These are phyloP conservation scores for Volvox africanus DNA, from an alignment of 139 green algal genomes.

Conservation along the genomic window DNA sequence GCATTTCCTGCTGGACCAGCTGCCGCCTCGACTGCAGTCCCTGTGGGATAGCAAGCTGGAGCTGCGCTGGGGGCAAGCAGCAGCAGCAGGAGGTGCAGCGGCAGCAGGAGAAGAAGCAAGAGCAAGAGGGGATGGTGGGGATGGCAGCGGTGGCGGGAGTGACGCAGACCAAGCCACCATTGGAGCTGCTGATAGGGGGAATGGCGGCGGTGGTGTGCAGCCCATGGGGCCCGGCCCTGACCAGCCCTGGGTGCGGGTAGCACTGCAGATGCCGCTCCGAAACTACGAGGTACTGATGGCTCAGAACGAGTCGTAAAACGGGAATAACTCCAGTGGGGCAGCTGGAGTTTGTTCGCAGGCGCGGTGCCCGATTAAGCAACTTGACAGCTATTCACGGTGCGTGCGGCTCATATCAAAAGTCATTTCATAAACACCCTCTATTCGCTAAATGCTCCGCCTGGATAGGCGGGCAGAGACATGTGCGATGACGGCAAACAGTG, in stretches of 20 bases:
- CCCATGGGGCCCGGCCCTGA: neutral
- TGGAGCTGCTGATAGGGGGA: too few species aligned
- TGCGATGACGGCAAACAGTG: too few species aligned
- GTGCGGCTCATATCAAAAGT: too few species aligned
- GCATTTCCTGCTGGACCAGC: slow-evolving; percentile 47
- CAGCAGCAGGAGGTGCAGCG: neutral
- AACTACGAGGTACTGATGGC: slow-evolving; percentile 5
- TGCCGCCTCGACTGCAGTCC: slow-evolving; percentile 27
- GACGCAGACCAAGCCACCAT: neutral
- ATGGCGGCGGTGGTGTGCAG: neutral
- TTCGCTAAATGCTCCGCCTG: too few species aligned
- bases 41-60: slow-evolving; percentile 34
- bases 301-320: too few species aligned
- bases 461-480: too few species aligned
- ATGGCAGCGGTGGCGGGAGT: neutral
- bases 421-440: too few species aligned
- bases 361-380: too few species aligned
- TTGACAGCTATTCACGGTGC: too few species aligned
- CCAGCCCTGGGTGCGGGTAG: neutral
- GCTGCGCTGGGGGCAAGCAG: neutral
- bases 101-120: neutral
- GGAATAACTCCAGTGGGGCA: too few species aligned
- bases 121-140: neutral
- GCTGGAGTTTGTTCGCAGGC: too few species aligned
- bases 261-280: slow-evolving; percentile 33